phyloP scores from a whole-genome alignment of 306 rosid genomes.

The Ceratonia siliqua region DNA sequence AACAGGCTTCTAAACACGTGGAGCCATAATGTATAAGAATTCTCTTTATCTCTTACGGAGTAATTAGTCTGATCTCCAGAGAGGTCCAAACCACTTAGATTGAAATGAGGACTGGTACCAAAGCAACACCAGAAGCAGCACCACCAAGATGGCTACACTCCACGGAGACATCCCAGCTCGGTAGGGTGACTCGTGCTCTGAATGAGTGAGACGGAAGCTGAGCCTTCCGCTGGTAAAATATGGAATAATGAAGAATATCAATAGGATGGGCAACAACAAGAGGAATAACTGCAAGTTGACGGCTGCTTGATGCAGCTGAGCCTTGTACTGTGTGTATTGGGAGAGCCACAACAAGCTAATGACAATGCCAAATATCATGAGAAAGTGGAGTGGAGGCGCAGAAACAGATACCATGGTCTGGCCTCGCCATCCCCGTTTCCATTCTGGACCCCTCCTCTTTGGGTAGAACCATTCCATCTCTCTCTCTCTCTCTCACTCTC shows the following conservation, averaged over 20 bases:
- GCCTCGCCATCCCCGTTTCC: slow-evolving; percentile 62
- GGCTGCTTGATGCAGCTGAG: slow-evolving; percentile 44
- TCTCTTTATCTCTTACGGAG: background rate
- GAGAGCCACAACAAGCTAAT: slow-evolving; percentile 64
- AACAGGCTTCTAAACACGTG: background rate
- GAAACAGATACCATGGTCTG: slow-evolving; percentile 58
- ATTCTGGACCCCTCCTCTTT: slow-evolving; percentile 65
- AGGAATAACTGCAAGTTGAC: slow-evolving; percentile 56
- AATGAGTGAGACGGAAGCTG: slow-evolving; percentile 32
- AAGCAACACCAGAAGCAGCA: slow-evolving; percentile 46
- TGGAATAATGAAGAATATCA: slow-evolving; percentile 50
- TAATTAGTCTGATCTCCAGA: slow-evolving; percentile 35
- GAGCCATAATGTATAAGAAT: background rate
- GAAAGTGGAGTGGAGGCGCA: slow-evolving; percentile 59
- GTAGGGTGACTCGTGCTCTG: slow-evolving; percentile 18
- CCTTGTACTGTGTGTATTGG: slow-evolving; percentile 44
- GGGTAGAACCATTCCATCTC: slow-evolving; percentile 65
- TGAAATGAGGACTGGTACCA: slow-evolving; percentile 50
- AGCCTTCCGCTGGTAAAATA: slow-evolving; percentile 43
- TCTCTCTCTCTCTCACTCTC: slow-evolving; percentile 10
- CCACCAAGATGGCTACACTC: slow-evolving; percentile 51
- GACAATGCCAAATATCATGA: slow-evolving; percentile 68
- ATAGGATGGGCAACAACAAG: slow-evolving; percentile 48
- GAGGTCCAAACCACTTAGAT: slow-evolving; percentile 59
- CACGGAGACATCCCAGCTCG: slow-evolving; percentile 42